These are phyloP conservation scores for Naematelia aurantialba DNA, from an alignment of 768 basidiomycete species.

Conservation along the genomic window DNA sequence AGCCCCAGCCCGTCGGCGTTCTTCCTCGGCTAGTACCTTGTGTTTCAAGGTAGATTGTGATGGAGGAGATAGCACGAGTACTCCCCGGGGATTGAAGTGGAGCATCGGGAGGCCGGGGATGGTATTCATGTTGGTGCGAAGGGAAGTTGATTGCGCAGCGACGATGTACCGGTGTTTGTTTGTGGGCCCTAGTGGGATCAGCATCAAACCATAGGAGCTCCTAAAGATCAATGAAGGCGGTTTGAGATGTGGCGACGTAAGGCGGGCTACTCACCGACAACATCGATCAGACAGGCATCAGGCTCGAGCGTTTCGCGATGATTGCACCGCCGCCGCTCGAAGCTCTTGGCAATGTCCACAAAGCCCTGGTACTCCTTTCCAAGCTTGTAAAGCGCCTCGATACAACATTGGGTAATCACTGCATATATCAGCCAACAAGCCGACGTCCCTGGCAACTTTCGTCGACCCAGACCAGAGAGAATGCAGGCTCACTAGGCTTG, in stretches of 20 bases:
- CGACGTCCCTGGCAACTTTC: background rate
- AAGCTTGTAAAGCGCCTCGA: constrained; percentile 84
- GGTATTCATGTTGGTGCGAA: constrained; percentile 65
- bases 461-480: background rate
- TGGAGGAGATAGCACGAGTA: constrained; percentile 88
- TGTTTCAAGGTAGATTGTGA: constrained; percentile 68
- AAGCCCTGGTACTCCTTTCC: constrained; percentile 69
- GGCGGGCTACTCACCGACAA: constrained; percentile 65
- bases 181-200: constrained; percentile 44
- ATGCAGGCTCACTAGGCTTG: constrained; percentile 74
- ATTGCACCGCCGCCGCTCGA: constrained; percentile 91
- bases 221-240: background rate
- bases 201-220: background rate
- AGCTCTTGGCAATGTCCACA: constrained; percentile 84
- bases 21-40: constrained; percentile 67
- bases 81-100: constrained; percentile 78
- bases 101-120: constrained; percentile 84
- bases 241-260: background rate
- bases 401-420: constrained; percentile 99
- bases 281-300: constrained; percentile 73
- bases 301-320: constrained; percentile 79
- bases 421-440: too few relatives aligned
- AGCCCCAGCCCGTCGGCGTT: constrained; percentile 49
- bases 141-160: constrained; percentile 72
- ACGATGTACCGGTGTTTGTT: constrained; percentile 93